phyloP scores from a whole-genome alignment of 2,329 filamentous ascomycete species.

The Microdochium nivale region DNA sequence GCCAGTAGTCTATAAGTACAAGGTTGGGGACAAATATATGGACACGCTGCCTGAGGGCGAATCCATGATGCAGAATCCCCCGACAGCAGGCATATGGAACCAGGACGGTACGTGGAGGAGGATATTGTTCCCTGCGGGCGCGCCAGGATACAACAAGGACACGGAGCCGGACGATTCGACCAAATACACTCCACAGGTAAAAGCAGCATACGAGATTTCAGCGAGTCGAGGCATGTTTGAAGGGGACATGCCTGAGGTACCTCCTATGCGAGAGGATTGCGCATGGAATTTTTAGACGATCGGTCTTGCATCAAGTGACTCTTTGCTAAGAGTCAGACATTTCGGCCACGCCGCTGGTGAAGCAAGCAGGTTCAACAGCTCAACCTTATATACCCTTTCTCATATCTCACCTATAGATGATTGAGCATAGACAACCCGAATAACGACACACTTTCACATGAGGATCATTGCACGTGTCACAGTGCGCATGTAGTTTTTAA shows the following conservation, averaged over 20 bases:
- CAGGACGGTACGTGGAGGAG: constrained; percentile 49
- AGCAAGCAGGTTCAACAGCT: no score
- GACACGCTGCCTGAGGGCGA: constrained; percentile 6
- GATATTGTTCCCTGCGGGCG: constrained; percentile 67
- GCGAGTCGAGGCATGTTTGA: constrained; percentile 58
- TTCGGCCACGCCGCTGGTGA: no score
- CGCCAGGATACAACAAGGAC: constrained; percentile 53
- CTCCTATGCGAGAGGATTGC: constrained; percentile 70
- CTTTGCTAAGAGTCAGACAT: no score
- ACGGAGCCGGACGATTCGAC: constrained; percentile 46
- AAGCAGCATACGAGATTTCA: constrained; percentile 57
- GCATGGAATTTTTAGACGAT: constrained; percentile 57
- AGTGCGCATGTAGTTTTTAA: neutral
- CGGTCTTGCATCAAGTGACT: no score
- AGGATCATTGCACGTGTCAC: neutral
- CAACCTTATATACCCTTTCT: no score
- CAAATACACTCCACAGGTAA: constrained; percentile 49
- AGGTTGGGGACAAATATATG: constrained; percentile 13
- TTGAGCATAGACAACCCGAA: no score
- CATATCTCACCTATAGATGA: no score
- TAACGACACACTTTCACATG: no score
- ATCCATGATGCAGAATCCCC: constrained; percentile 4
- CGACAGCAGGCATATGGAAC: constrained; percentile 37
- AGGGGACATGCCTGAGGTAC: constrained; percentile 67
- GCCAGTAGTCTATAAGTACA: constrained; percentile 48